Evolutionary conservation across 2,329 filamentous ascomycete species (phyloP).

Genomic region (Alternaria solani): DNA sequence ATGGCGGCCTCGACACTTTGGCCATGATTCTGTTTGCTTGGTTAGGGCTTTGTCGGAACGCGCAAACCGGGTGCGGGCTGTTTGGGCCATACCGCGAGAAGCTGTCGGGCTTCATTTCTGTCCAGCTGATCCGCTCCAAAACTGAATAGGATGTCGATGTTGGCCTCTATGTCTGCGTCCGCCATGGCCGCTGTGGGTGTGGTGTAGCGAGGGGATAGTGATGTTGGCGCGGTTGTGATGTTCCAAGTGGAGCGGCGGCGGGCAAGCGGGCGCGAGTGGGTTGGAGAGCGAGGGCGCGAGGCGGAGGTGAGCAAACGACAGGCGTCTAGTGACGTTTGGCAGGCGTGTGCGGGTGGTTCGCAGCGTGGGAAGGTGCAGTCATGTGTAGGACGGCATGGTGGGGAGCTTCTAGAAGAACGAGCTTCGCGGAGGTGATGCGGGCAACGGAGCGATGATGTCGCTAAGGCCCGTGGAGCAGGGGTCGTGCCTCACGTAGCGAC

Average conservation of each 20-base stretch:
- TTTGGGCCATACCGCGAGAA: constrained; percentile 21
- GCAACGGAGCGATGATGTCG: constrained; percentile 15
- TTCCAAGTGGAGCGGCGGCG: constrained; percentile 5
- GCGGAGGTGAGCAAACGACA: constrained; percentile 1
- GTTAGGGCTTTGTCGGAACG: constrained; percentile 5
- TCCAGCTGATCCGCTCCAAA: constrained; percentile 24
- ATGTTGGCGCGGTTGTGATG: constrained; percentile 4
- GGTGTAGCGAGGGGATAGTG: neutral
- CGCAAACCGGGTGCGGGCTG: constrained; percentile 4
- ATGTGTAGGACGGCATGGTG: constrained; percentile 22
- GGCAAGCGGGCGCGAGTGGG: constrained; percentile 12
- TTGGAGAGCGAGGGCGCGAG: neutral
- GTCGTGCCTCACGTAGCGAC: constrained; percentile 1
- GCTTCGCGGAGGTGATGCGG: constrained; percentile 25
- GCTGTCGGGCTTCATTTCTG: constrained; percentile 27
- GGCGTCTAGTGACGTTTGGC: neutral
- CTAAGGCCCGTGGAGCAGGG: constrained; percentile 19
- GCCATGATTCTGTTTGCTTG: constrained; percentile 30
- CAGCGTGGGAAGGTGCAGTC: neutral
- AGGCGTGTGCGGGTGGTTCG: neutral
- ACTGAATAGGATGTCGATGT: constrained; percentile 18
- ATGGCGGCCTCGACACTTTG: constrained; percentile 34
- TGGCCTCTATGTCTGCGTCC: constrained; percentile 16
- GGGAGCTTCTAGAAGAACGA: constrained; percentile 19
- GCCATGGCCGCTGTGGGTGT: constrained; percentile 15